A percentile compares a stretch with the other conserved stretches of the same genome.
phyloP scores from a whole-genome alignment of 2,329 filamentous ascomycete genomes.

The Alternaria alternata region DNA sequence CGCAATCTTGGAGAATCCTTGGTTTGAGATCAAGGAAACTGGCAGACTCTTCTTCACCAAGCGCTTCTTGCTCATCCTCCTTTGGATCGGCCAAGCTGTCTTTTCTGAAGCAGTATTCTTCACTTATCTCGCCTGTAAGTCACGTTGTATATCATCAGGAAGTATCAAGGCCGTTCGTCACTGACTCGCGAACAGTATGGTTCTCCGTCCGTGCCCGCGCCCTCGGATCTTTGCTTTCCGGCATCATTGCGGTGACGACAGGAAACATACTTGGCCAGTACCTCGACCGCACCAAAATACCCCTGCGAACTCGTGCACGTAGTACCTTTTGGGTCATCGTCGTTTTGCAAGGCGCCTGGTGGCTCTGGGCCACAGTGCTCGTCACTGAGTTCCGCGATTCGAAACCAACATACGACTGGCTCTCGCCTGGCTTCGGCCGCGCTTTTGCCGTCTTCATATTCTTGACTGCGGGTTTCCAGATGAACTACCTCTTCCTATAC shows the following conservation, averaged over 20 bases:
- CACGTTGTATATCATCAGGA: accelerated
- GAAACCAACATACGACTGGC: slow-evolving; percentile 72
- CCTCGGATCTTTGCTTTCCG: slow-evolving; percentile 74
- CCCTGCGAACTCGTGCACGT: slow-evolving; percentile 64
- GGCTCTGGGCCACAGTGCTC: slow-evolving; percentile 74
- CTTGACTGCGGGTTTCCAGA: slow-evolving; percentile 71
- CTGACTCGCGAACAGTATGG: slow-evolving; percentile 59
- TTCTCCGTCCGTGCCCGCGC: slow-evolving; percentile 74
- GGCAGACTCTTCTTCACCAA: slow-evolving; percentile 66
- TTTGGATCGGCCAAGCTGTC: slow-evolving; percentile 74
- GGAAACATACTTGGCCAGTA: slow-evolving; percentile 73
- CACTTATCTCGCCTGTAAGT: background rate
- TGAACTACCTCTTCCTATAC: slow-evolving; percentile 67
- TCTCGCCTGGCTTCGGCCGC: slow-evolving; percentile 67
- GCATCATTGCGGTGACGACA: slow-evolving; percentile 69
- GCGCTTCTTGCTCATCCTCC: slow-evolving; percentile 69
- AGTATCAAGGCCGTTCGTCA: background rate
- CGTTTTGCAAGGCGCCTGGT: slow-evolving; percentile 71
- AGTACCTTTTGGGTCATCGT: slow-evolving; percentile 64
- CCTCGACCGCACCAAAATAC: slow-evolving; percentile 65
- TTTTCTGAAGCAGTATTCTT: slow-evolving; percentile 52
- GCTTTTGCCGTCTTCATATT: slow-evolving; percentile 74
- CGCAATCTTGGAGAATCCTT: slow-evolving; percentile 64
- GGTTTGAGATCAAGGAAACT: slow-evolving; percentile 68
- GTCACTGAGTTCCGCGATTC: slow-evolving; percentile 67